Base-by-base conservation (phyloP, 495 filamentous ascomycete genomes). In the Aspergillus ellipticus region DNA sequence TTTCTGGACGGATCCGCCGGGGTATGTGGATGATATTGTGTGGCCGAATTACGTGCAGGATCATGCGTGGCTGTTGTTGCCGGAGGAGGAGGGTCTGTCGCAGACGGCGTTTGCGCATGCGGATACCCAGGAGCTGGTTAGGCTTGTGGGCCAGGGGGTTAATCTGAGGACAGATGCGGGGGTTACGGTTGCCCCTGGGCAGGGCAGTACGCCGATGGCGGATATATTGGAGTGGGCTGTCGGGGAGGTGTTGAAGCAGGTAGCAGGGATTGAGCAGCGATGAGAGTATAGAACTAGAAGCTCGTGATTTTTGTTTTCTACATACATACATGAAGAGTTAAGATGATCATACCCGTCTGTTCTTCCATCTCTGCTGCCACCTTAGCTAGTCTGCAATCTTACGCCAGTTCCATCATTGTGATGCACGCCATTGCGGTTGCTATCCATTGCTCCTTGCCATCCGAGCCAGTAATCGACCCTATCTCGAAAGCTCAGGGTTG, bases 1-100 rank as follows among this genome's bases (percentile, higher is more conserved):
- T 15, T 97, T 96, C 74, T 98, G 93, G 94, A 79, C 82, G 17
- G 94, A 98, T 68, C 94, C 94, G 2, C 89, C 88, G 1, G 92
- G 89, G 0, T 98, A 97, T 71, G 91, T 97, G 43, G 94, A 98
- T 62, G 80, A 88, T 71, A 80, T 98, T 53, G 94, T 98, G 3
- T 98, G 94, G 94, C 92, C 92, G 24, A 89, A 91, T 57, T 97
- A 96, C 68, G 89, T 88, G 19, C 74, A 77, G 60, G 80, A 87
- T 66, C 91, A 97, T 74, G 68, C 73, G 53, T 90, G 85, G 74
- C 70, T 97, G 60, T 89, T 96, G 68, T 60, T 85, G 55, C 73
- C 74, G 3, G 79, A 89, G 67, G 85, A 86, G 0, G 79, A 29
- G 0, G 24, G 24, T 28, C 4, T 28, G 4, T 15, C 10, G 8